Conservation (phyloP, 352 stramenopile genomes). For the Phytophthora vignae region DNA sequence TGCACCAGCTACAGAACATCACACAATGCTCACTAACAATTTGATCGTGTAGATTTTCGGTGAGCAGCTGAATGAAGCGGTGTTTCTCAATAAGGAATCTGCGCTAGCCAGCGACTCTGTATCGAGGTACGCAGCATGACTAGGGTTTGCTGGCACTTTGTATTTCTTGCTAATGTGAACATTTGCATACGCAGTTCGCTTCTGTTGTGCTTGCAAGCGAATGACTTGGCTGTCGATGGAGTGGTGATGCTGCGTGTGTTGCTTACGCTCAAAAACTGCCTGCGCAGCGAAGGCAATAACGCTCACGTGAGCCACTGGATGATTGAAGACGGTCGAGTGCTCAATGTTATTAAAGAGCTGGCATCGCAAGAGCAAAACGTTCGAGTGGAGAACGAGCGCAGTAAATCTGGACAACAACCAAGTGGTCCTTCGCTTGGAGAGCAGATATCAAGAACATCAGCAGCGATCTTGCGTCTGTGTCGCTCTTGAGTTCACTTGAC, state of each 20-base stretch:
- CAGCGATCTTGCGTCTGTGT: conserved; percentile 48
- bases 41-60: conserved; percentile 56
- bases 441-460: conserved; percentile 59
- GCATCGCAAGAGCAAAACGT: conserved; percentile 1
- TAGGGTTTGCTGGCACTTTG: background rate
- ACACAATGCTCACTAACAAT: background rate
- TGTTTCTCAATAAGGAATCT: conserved; percentile 44
- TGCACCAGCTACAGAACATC: background rate
- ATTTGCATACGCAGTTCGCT: conserved; percentile 25
- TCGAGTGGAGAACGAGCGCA: conserved; percentile 6
- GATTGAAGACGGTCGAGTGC: conserved; percentile 26
- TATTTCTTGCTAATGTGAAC: background rate
- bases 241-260: conserved; percentile 55
- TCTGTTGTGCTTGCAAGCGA: conserved; percentile 36
- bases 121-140: conserved; percentile 29
- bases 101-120: conserved; percentile 15
- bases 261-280: conserved; percentile 66
- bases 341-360: conserved; percentile 34
- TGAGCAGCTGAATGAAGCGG: conserved; percentile 57
- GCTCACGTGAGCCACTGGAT: conserved; percentile 45
- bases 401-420: conserved; percentile 6
- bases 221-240: conserved; percentile 15
- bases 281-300: conserved; percentile 54
- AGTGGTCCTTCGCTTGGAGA: conserved; percentile 29
- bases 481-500: conserved; percentile 1